These are phyloP conservation scores for Ophiostoma quercus DNA, from an alignment of 2,329 filamentous ascomycete genomes.

Conservation along the genomic window DNA sequence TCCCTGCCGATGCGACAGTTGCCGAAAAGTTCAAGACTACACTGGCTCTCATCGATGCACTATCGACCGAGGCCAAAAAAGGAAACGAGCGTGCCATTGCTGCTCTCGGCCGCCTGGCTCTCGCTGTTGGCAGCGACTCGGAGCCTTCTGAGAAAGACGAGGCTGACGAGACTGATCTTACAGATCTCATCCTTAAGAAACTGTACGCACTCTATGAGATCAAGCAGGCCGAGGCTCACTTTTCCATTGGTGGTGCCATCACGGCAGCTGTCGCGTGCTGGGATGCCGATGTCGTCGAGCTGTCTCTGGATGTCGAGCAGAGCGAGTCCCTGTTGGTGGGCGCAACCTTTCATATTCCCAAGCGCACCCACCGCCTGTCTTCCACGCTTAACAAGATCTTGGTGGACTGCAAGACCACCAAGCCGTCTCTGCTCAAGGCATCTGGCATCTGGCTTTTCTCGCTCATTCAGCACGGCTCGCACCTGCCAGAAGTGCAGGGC, in stretches of 20 bases:
- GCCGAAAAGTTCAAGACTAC: constrained; percentile 28
- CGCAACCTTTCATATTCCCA: constrained; percentile 33
- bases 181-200: constrained; percentile 57
- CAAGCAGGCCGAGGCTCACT: constrained; percentile 80
- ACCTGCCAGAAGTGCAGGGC: constrained; percentile 66
- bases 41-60: constrained; percentile 52
- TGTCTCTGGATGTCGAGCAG: constrained; percentile 69
- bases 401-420: constrained; percentile 71
- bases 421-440: constrained; percentile 83
- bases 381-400: constrained; percentile 67
- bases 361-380: constrained; percentile 42
- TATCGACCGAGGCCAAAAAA: constrained; percentile 66
- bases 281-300: constrained; percentile 72
- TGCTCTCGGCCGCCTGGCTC: constrained; percentile 71
- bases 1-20: constrained; percentile 22
- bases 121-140: constrained; percentile 35
- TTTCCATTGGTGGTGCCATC: constrained; percentile 83
- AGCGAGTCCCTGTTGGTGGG: not conserved
- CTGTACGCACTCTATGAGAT: constrained; percentile 77
- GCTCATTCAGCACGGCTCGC: constrained; percentile 82
- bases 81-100: constrained; percentile 76
- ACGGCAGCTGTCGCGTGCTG: constrained; percentile 73
- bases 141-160: constrained; percentile 1
- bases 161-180: constrained; percentile 29
- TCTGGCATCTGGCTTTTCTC: constrained; percentile 94